Evolutionary conservation across 345 rosid genomes (phyloP).

Genomic region (Citropsis articulata): DNA sequence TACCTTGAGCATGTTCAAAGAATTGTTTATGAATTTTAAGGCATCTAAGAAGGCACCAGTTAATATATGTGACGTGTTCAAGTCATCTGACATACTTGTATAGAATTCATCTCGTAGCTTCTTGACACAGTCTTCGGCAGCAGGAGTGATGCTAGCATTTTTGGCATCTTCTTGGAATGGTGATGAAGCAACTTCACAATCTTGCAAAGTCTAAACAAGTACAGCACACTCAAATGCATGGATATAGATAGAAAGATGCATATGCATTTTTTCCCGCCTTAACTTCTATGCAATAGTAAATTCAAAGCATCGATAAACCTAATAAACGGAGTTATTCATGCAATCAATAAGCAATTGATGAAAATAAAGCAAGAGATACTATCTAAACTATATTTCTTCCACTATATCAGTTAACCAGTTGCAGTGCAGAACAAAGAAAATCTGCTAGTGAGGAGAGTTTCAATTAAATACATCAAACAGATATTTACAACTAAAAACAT

Average conservation of each 20-base stretch:
- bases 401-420: neutral
- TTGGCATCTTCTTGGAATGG: slow-evolving; percentile 43
- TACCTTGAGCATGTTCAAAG: no score
- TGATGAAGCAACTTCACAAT: slow-evolving; percentile 58
- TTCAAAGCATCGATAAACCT: neutral
- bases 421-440: neutral
- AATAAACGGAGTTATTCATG: neutral
- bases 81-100: no score
- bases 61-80: no score
- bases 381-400: neutral
- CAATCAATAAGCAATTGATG: neutral
- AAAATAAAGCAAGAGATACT: neutral
- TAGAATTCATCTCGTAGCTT: no score
- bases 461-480: no score
- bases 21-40: no score
- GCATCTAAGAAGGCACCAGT: no score
- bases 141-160: slow-evolving; percentile 33
- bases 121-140: neutral
- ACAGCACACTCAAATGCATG: neutral
- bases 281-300: neutral
- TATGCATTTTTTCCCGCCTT: neutral
- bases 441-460: no score
- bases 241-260: neutral
- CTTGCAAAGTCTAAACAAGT: slow-evolving; percentile 63
- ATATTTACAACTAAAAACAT: neutral